phyloP scores from a whole-genome alignment of 2,329 filamentous ascomycete species.

The Cladophialophora chaetospira region DNA sequence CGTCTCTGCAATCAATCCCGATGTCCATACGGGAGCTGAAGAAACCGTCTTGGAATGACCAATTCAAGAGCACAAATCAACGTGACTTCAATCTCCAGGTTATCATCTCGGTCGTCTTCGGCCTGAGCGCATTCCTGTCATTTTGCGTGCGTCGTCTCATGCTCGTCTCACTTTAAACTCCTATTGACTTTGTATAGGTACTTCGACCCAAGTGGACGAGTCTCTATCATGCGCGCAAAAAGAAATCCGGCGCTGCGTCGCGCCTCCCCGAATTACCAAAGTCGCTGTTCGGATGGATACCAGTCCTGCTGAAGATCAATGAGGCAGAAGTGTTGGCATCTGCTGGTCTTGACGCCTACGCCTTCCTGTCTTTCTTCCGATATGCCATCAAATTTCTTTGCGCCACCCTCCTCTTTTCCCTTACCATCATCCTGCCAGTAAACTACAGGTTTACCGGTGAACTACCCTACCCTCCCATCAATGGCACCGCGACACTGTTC shows the following conservation, averaged over 20 bases:
- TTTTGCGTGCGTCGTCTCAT: constrained; percentile 53
- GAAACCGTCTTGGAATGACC: constrained; percentile 30
- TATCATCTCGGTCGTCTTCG: constrained; percentile 46
- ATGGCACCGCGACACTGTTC: constrained; percentile 25
- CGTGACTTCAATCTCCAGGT: constrained; percentile 48
- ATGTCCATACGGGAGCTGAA: constrained; percentile 24
- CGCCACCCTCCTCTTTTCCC: constrained; percentile 77
- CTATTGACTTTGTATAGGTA: constrained; percentile 53
- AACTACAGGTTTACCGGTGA: constrained; percentile 67
- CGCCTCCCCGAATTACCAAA: constrained; percentile 77
- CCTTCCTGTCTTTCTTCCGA: constrained; percentile 94
- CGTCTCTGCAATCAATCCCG: too few relatives aligned
- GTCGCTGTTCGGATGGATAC: constrained; percentile 90
- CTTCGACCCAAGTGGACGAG: constrained; percentile 88
- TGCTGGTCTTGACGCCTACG: constrained; percentile 91
- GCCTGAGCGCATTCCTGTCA: constrained; percentile 47
- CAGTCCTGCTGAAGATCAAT: constrained; percentile 77
- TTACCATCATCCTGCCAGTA: constrained; percentile 79
- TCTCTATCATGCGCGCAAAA: constrained; percentile 86
- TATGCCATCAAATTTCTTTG: constrained; percentile 85
- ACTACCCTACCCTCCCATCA: constrained; percentile 36
- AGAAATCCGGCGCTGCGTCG: constrained; percentile 65
- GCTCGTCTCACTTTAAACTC: neutral
- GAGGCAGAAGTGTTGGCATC: constrained; percentile 88
- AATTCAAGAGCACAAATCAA: constrained; percentile 32